These are phyloP conservation scores for Zalaria obscura DNA, from an alignment of 2,329 filamentous ascomycete genomes.

Conservation along the genomic window DNA sequence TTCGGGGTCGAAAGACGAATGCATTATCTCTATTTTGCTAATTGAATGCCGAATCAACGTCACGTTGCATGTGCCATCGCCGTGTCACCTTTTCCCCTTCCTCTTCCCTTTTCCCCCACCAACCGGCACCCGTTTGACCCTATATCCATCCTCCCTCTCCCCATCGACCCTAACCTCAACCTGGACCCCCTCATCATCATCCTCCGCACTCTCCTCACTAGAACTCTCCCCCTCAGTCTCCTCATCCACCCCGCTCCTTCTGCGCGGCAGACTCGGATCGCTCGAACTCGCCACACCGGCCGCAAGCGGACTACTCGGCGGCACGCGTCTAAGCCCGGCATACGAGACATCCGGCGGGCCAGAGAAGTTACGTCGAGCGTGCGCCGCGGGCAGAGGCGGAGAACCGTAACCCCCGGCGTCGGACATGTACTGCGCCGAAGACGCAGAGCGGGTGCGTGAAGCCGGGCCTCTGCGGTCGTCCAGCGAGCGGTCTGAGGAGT, in stretches of 20 bases:
- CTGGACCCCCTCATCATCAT: slow-evolving; percentile 4
- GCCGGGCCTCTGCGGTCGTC: slow-evolving; percentile 27
- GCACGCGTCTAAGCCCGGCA: slow-evolving; percentile 13
- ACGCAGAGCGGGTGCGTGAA: slow-evolving; percentile 25
- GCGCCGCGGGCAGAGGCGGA: slow-evolving; percentile 15
- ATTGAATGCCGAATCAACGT: no score
- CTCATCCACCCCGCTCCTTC: neutral
- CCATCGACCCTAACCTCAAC: slow-evolving; percentile 3
- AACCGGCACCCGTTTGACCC: slow-evolving; percentile 4
- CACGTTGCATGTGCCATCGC: no score
- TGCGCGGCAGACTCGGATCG: neutral
- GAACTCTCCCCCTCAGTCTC: slow-evolving; percentile 4
- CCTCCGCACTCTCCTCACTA: slow-evolving; percentile 5
- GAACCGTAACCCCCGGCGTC: slow-evolving; percentile 21
- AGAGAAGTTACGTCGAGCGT: slow-evolving; percentile 20
- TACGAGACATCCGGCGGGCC: slow-evolving; percentile 20
- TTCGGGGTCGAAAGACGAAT: no score
- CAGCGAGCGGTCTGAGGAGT: slow-evolving; percentile 26
- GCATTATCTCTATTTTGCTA: no score
- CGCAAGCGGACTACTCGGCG: slow-evolving; percentile 6
- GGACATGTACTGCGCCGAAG: slow-evolving; percentile 17
- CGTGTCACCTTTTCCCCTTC: neutral
- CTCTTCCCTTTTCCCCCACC: slow-evolving; percentile 3
- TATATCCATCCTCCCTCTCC: slow-evolving; percentile 2
- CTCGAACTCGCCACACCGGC: neutral